Base-by-base conservation (phyloP, 192 early-diverging fungal genomes). In the Coemansia sp. region DNA sequence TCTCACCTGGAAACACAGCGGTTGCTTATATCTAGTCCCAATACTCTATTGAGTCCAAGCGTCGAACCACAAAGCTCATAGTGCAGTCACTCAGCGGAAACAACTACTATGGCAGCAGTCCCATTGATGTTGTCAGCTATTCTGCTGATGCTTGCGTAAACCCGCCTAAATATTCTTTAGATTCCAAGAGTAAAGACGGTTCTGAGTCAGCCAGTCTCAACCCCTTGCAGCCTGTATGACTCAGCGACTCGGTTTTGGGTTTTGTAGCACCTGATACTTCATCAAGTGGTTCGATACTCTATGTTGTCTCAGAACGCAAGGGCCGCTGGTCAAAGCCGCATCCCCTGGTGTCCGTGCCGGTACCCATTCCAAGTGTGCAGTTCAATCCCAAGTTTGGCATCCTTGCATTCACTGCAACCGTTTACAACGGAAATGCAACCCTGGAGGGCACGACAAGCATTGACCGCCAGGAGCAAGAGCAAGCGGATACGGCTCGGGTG, bases 321-420 rank as follows among this genome's bases (percentile, higher is more conserved):
- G 65, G 70, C 49, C 59, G 57, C 60, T 74, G 49, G 75, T 83
- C 46, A 58, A 76, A 49, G 81, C 80, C 64, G 21, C 85, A 59
- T 77, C 80, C 48, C n/a, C 67, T 58, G 53, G 84, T 64, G 62
- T 75, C 52, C 31, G 55, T 31, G 7, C 61, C 71, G 0, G 64
- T 66, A 62, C 86, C 89, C 15, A 83, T 89, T 15, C 75, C 68
- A 1, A 84, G 87, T 64, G 45, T 88, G 59, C 87, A 90, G 65
- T 90, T 73, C 70, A 85, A 80, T 59, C 21, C 42, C 28, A 67
- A 65, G 8, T 72, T 85, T 8, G 69, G 74, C 18, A 55, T 83
- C n/a, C 72, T 90, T 23, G 88, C 82, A 6, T 91, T 93, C 65
- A 86, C 87, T 1, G 91, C 91, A 28, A 72, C 77, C 10, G 90